Percentiles rank a stretch among this genome's conserved stretches.
Evolutionary conservation across 805 yeast species (phyloP).

Genomic region (Candida insectalens): DNA sequence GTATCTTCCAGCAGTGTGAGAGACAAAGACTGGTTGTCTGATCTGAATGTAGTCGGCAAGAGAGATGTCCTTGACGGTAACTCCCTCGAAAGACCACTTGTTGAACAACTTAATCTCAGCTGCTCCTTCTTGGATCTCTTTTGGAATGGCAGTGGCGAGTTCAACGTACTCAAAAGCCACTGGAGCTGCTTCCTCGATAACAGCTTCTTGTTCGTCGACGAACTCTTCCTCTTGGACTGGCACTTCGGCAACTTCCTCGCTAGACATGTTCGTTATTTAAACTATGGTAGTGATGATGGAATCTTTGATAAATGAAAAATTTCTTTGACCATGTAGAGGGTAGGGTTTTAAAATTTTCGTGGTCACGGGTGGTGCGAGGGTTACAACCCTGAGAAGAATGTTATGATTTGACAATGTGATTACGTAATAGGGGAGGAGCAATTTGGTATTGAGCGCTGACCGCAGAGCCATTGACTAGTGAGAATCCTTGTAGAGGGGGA

Average conservation of each 20-base stretch:
- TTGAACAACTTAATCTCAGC: constrained; percentile 96
- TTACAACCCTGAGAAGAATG: too few species aligned
- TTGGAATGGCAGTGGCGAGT: constrained; percentile 94
- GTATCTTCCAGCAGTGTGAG: constrained; percentile 99
- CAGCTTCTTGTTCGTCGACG: constrained; percentile 36
- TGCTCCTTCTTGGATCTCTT: constrained; percentile 92
- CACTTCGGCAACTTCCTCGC: constrained; percentile 54
- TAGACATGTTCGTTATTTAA: constrained; percentile 54
- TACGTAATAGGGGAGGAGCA: too few species aligned
- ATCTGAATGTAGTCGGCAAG: constrained; percentile 97
- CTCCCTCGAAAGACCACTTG: constrained; percentile 99
- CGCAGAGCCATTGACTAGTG: too few species aligned
- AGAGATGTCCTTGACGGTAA: constrained; percentile 95
- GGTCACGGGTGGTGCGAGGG: too few species aligned
- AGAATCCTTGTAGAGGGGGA: too few species aligned
- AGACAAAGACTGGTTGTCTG: constrained; percentile 93
- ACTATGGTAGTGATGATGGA: too few species aligned
- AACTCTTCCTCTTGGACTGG: constrained; percentile 30
- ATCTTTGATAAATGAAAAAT: background rate
- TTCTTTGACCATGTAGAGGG: background rate
- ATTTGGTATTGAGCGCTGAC: too few species aligned
- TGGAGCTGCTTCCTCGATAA: constrained; percentile 42
- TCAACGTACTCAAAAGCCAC: constrained; percentile 80
- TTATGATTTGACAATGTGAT: too few species aligned
- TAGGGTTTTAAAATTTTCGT: too few species aligned